These are phyloP conservation scores for Cinnamomum chago DNA, from an alignment of 164 flowering plant species.

Conservation along the genomic window DNA sequence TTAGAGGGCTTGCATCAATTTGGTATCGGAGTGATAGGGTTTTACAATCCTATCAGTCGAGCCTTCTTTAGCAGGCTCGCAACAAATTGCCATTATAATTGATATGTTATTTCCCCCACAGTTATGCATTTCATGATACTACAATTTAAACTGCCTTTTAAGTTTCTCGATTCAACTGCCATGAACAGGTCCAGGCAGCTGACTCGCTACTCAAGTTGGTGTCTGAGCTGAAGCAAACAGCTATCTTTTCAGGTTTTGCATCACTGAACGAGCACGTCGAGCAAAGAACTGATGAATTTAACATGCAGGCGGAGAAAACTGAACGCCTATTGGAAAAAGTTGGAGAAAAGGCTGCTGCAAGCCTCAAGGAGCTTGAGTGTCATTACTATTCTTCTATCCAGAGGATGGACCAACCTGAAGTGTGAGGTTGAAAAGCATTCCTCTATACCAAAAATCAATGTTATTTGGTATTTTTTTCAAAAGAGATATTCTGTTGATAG, in stretches of 20 bases:
- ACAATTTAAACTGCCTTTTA: background rate
- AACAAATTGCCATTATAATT: background rate
- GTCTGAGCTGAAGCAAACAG: slow-evolving; percentile 94
- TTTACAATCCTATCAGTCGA: no score
- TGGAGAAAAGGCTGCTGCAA: slow-evolving; percentile 90
- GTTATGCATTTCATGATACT: background rate
- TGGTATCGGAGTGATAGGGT: no score
- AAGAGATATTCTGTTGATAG: background rate
- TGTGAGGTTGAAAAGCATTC: slow-evolving; percentile 7
- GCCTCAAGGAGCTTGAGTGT: slow-evolving; percentile 79
- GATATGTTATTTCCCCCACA: background rate
- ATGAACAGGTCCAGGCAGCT: slow-evolving; percentile 83
- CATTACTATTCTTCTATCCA: slow-evolving; percentile 72
- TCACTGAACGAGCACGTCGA: slow-evolving; percentile 92
- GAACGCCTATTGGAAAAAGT: slow-evolving; percentile 55
- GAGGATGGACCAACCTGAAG: slow-evolving; percentile 23
- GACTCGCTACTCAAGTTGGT: slow-evolving; percentile 90
- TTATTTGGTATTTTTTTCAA: background rate
- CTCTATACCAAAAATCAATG: background rate
- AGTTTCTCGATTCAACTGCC: background rate
- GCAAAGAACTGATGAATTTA: slow-evolving; percentile 57
- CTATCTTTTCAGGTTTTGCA: slow-evolving; percentile 90
- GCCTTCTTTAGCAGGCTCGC: no score
- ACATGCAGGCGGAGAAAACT: slow-evolving; percentile 62
- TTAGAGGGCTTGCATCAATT: no score